Evolutionary conservation across 176 grass and related monocot genomes (phyloP), one percentile per base, ranked within the genome.

Genomic region (Alloteropsis semialata): DNA sequence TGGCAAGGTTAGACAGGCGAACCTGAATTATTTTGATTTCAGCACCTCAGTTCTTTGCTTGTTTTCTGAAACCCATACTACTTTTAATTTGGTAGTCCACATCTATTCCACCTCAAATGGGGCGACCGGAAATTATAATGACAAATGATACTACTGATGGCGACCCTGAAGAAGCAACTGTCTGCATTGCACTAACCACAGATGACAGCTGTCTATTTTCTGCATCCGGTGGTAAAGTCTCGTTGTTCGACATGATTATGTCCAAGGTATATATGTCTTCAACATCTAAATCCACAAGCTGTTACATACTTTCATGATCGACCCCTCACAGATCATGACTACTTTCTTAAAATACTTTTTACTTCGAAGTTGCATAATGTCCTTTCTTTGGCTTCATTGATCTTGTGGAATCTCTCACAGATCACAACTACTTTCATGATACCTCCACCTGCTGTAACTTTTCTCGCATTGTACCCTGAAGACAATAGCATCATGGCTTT

Each of bases 181-280:
- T 88, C 6, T 97, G 94, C 80, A 94, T 85, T 75, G 94, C 92
- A 54, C 0, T 97, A 92, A 69, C 85, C 84, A 43, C 90, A 6
- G 1, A n/a, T 39, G 34, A 90, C 5, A 88, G 84, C 0, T 94
- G 94, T 77, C 88, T 94, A 50, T 85, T 97, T 90, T 97, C 91
- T 55, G 94, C 91, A 63, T 93, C 94, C 81, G 94, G 94, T 42
- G 94, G 91, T 29, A 90, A 94, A 82, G 85, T 97, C 21, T 94
- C 85, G 28, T 63, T 97, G 37, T 97, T 93, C 84, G 90, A 93
- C 74, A 93, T 91, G 91, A 97, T 86, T 84, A 97, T 92, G 12
- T 97, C 92, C 80, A 89, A 94, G 89, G 94, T 94, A 84, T 45
- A 30, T 37, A n/a, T 9, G 29, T 64, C 70, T 50, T 33, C 53